Percentiles rank a stretch among this genome's conserved stretches.
phyloP scores from a whole-genome alignment of 768 basidiomycete genomes.

The Gelatoporia subvermispora region DNA sequence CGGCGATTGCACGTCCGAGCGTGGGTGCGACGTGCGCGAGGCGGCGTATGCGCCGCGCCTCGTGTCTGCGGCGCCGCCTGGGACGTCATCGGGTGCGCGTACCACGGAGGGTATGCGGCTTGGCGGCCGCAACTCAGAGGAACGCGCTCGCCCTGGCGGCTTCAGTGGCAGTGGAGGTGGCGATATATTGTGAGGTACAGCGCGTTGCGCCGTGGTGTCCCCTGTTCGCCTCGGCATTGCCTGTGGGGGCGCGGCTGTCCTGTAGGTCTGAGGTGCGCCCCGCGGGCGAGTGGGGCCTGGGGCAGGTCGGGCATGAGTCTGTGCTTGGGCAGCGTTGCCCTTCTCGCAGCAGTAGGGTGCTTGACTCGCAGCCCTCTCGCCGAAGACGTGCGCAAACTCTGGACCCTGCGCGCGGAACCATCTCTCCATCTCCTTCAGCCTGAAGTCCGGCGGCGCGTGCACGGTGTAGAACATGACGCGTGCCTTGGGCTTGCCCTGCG shows the following conservation, averaged over 20 bases:
- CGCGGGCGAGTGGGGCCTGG: slow-evolving; percentile 6
- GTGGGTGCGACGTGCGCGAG: slow-evolving; percentile 15
- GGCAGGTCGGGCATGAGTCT: slow-evolving; percentile 5
- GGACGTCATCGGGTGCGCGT: slow-evolving; percentile 7
- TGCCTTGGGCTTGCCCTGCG: slow-evolving; percentile 33
- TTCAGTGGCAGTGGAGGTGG: slow-evolving; percentile 5
- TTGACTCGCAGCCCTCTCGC: background rate
- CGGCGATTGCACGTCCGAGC: slow-evolving; percentile 31
- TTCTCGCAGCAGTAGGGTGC: slow-evolving; percentile 20
- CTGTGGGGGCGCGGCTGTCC: slow-evolving; percentile 5
- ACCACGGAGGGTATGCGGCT: slow-evolving; percentile 8
- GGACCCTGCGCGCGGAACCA: slow-evolving; percentile 56
- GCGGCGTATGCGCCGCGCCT: background rate
- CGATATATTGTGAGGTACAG: slow-evolving; percentile 6
- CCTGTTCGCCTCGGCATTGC: slow-evolving; percentile 13
- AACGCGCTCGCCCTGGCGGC: background rate
- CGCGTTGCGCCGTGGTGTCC: slow-evolving; percentile 10
- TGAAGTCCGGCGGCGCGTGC: slow-evolving; percentile 66
- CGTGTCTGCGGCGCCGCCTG: slow-evolving; percentile 1
- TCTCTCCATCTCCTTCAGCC: slow-evolving; percentile 74
- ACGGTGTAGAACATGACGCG: slow-evolving; percentile 56
- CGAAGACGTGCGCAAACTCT: slow-evolving; percentile 8
- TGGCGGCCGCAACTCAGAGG: background rate
- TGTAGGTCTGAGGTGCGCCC: background rate
- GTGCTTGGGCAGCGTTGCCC: slow-evolving; percentile 10